Evolutionary conservation across 768 basidiomycete species (phyloP), one percentile per base, ranked within the genome.

Genomic region (Galerina marginata): DNA sequence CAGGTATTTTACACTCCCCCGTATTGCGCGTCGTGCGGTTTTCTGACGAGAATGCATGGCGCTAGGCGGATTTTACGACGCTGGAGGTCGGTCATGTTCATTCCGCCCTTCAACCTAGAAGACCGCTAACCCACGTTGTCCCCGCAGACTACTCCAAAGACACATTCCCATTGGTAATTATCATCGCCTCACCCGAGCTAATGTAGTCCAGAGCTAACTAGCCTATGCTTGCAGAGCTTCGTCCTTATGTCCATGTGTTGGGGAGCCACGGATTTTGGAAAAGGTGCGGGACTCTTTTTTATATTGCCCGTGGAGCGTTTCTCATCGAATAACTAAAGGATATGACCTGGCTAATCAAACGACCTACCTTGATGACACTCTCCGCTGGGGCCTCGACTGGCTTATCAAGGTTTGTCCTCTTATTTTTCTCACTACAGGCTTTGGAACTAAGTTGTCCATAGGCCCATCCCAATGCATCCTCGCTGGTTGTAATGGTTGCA

Each of bases 361-460:
- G 0, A 84, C 86, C 2, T 97, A 96, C 72, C 85, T 97, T n/a
- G 96, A 97, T 67, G 85, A 86, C 61, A 95, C 92, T 81, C 77
- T 96, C 54, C 86, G 95, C 60, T 96, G 93, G 92, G 90, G 94
- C 25, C 83, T 94, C 46, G 90, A 94, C 73, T 97, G 94, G 93
- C 77, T 96, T 52, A 93, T 96, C 54, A 93, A 92, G 80, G 94
- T 89, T 37, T 25, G 7, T 37, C 9, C 29, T 51, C 11, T 51
- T 2, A 7, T 7, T 4, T 11, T 10, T 20, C n/a, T 4, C 25
- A 14, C 37, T 20, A 48, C 9, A 56, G 29, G 37, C 20, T 5
- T 7, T 50, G 26, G 37, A 36, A 37, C 12, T 10, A 37, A 33
- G 7, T 33, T 16, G 11, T 9, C 4, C 33, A 15, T 67, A 95